phyloP scores from a whole-genome alignment of 139 green algal genomes.

The Chlorella sorokiniana region DNA sequence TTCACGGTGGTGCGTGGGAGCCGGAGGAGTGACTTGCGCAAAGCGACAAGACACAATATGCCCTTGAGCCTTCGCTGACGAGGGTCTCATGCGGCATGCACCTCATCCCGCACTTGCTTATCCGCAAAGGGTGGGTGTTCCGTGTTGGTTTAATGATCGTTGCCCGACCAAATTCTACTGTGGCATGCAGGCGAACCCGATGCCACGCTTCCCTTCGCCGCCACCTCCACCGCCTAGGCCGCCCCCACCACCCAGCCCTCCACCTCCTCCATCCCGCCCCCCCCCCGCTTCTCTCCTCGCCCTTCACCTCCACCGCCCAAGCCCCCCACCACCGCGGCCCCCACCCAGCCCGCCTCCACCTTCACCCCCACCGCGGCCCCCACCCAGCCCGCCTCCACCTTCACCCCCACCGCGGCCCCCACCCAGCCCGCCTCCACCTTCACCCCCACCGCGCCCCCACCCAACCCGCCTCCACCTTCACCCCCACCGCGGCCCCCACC shows the following conservation, averaged over 20 bases:
- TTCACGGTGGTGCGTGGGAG: constrained; percentile 5
- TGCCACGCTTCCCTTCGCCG: not conserved
- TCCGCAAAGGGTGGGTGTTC: too few relatives aligned
- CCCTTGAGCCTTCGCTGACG: not conserved
- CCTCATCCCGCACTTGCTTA: not conserved
- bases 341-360: too few relatives aligned
- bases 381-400: too few relatives aligned
- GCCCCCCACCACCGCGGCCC: not conserved
- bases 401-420: too few relatives aligned
- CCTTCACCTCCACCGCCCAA: not conserved
- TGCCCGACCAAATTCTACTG: not conserved
- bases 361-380: too few relatives aligned
- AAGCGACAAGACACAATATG: not conserved
- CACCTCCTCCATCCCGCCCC: not conserved
- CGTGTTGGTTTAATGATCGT: not conserved
- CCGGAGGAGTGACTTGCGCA: not conserved
- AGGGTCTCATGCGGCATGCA: not conserved
- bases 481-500: too few relatives aligned
- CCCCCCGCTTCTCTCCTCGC: not conserved
- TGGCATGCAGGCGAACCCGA: not conserved
- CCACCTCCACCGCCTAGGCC: not conserved
- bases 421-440: too few relatives aligned
- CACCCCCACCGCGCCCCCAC: too few relatives aligned
- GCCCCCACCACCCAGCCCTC: not conserved
- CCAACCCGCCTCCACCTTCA: too few relatives aligned